Conservation (phyloP, 2,329 filamentous ascomycete species). For the Phoma herbarum region DNA sequence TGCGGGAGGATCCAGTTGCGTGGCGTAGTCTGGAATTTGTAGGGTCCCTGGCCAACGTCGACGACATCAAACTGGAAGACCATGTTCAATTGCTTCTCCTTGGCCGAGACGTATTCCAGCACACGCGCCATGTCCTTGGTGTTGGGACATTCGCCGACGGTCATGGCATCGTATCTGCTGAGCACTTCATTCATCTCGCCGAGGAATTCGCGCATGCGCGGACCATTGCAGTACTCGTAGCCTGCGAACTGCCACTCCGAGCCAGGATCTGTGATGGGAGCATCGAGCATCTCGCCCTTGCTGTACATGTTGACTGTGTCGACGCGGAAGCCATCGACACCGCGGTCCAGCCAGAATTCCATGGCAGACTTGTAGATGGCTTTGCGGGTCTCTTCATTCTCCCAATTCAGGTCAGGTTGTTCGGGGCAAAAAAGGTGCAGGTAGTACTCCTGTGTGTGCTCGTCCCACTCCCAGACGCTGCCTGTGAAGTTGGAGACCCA, state of each 20-base stretch:
- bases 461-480: constrained; percentile 75
- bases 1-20: constrained; percentile 43
- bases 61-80: constrained; percentile 64
- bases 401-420: constrained; percentile 89
- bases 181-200: constrained; percentile 70
- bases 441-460: constrained; percentile 76
- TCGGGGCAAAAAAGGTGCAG: constrained; percentile 77
- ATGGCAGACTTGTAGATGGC: constrained; percentile 75
- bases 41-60: constrained; percentile 48
- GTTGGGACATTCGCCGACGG: constrained; percentile 73
- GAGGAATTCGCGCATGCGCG: constrained; percentile 73
- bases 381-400: constrained; percentile 70
- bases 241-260: constrained; percentile 49
- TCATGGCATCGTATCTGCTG: constrained; percentile 70
- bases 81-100: constrained; percentile 71
- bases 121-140: constrained; percentile 68
- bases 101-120: constrained; percentile 66
- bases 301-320: constrained; percentile 52
- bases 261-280: constrained; percentile 43
- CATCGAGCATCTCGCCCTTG: constrained; percentile 47
- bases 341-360: constrained; percentile 80
- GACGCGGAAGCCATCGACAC: constrained; percentile 62
- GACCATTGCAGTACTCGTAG: constrained; percentile 71
- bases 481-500: constrained; percentile 72
- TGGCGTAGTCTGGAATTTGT: constrained; percentile 49